Conservation (phyloP, 768 basidiomycete genomes). For the Termitomyces sp. region DNA sequence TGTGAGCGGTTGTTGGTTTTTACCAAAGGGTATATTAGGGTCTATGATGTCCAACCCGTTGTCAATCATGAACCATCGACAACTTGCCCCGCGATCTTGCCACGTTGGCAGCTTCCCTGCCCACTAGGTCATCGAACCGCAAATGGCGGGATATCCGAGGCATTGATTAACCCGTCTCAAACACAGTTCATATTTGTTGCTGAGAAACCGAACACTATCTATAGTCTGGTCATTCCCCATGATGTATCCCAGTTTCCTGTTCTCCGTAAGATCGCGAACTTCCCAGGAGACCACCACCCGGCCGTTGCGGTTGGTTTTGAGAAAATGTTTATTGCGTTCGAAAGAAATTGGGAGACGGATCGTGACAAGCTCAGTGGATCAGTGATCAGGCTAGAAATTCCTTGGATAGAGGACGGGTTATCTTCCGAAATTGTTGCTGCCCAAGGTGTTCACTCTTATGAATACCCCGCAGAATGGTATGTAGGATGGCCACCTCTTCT, state of each 20-base stretch:
- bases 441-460: slow-evolving; percentile 2
- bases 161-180: not conserved
- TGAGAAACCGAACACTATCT: not conserved
- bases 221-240: not conserved
- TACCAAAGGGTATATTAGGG: not conserved
- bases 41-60: not conserved
- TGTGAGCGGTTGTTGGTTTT: slow-evolving; percentile 1
- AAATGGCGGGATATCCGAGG: slow-evolving; percentile 2
- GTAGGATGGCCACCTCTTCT: slow-evolving; percentile 6
- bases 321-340: slow-evolving; percentile 5
- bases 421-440: not conserved
- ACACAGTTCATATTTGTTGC: slow-evolving; percentile 2
- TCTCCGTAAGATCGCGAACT: not conserved
- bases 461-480: slow-evolving; percentile 8
- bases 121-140: not conserved
- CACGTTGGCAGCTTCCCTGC: not conserved
- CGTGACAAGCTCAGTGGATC: slow-evolving; percentile 5
- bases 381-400: not conserved
- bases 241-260: not conserved
- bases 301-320: slow-evolving; percentile 1
- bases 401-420: not conserved
- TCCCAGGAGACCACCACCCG: slow-evolving; percentile 2
- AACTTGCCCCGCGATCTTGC: not conserved
- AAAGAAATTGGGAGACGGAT: slow-evolving; percentile 2
- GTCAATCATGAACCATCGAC: not conserved